Conservation (phyloP, 176 grass and related monocot genomes). For the Hordeum marinum region DNA sequence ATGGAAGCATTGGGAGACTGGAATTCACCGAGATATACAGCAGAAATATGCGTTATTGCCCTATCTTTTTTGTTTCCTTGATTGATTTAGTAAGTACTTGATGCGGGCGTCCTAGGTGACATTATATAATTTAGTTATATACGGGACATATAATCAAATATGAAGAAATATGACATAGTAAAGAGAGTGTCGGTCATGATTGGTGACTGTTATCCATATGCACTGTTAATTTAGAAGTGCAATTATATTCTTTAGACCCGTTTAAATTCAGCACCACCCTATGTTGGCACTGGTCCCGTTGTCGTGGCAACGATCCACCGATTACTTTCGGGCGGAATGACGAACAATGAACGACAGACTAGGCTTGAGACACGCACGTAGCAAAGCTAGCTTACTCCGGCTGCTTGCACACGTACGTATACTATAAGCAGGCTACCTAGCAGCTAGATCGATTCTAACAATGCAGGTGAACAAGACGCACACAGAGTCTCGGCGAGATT, state of each 20-base stretch:
- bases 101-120: neutral
- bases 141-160: slow-evolving; percentile 6
- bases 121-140: slow-evolving; percentile 14
- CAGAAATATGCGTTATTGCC: slow-evolving; percentile 11
- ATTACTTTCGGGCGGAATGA: no score
- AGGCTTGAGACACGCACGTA: no score
- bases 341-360: no score
- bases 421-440: no score
- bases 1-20: slow-evolving; percentile 70
- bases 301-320: no score
- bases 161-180: neutral
- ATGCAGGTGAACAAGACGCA: no score
- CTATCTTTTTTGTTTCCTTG: slow-evolving; percentile 27
- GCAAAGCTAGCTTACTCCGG: no score
- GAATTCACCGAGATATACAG: slow-evolving; percentile 35
- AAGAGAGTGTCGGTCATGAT: neutral
- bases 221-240: neutral
- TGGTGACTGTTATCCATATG: neutral
- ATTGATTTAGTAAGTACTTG: slow-evolving; percentile 2
- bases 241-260: neutral
- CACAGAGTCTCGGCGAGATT: no score
- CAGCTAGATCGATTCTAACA: no score
- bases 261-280: neutral
- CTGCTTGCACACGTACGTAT: no score
- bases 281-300: no score